Conservation (phyloP, 2,329 filamentous ascomycete species). For the Cercospora sesami region DNA sequence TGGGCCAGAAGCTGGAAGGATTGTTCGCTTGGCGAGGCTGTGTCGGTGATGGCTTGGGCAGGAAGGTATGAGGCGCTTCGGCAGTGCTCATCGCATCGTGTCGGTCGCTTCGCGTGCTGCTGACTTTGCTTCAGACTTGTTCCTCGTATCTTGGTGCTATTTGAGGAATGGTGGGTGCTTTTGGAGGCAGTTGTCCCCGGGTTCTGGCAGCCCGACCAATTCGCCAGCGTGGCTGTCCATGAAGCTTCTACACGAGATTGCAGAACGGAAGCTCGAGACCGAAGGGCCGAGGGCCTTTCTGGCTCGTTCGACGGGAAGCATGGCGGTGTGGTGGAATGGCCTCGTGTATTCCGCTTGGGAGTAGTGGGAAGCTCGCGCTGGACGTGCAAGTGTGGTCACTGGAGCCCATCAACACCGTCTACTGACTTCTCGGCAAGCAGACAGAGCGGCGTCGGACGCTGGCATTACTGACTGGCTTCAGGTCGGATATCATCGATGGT, state of each 20-base stretch:
- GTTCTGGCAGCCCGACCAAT: background rate
- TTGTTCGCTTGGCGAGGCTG: background rate
- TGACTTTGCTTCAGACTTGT: background rate
- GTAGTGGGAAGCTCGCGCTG: background rate
- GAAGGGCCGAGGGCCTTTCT: background rate
- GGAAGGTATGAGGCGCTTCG: background rate
- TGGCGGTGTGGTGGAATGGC: background rate
- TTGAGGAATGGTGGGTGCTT: background rate
- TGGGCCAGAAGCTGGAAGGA: background rate
- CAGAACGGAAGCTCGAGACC: background rate
- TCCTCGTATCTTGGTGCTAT: background rate
- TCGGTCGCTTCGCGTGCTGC: background rate
- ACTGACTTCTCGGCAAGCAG: background rate
- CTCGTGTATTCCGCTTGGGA: background rate
- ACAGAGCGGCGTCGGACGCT: background rate
- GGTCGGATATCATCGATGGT: background rate
- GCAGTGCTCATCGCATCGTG: background rate
- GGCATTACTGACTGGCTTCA: background rate
- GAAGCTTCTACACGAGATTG: background rate
- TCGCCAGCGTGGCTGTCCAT: background rate
- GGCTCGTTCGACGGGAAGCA: background rate
- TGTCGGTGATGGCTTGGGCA: background rate
- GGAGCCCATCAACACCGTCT: background rate
- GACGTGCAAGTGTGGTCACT: background rate
- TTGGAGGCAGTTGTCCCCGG: background rate